Evolutionary conservation across 106 monocot genomes (phyloP).

Genomic region (Dactylorhiza incarnata): DNA sequence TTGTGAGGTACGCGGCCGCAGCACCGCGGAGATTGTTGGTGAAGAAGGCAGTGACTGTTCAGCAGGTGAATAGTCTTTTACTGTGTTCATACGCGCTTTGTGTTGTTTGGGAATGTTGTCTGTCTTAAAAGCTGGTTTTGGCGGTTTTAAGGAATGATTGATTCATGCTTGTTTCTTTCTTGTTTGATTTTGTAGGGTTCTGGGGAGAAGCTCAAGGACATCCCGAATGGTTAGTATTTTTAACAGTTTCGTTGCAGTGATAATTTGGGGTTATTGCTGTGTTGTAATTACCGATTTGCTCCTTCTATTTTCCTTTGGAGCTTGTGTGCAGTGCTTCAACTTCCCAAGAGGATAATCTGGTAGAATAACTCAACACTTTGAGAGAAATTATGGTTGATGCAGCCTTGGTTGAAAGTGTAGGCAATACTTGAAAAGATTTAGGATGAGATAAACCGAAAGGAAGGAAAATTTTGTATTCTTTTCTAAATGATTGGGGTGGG

Average conservation of each 20-base stretch:
- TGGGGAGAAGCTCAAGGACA: conserved; percentile 79
- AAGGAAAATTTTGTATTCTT: not conserved
- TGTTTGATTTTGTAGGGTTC: conserved; percentile 45
- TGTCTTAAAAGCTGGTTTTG: not conserved
- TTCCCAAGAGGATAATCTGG: too few species aligned
- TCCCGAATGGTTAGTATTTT: conserved; percentile 68
- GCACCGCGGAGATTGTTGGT: conserved; percentile 25
- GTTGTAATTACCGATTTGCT: too few species aligned
- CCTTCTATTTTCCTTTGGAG: too few species aligned
- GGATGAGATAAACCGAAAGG: too few species aligned
- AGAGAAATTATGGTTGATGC: too few species aligned
- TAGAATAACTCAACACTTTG: too few species aligned
- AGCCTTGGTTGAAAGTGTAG: too few species aligned
- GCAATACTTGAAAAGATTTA: too few species aligned
- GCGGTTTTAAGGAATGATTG: not conserved
- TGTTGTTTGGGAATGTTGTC: conserved; percentile 3
- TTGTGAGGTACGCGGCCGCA: conserved; percentile 51
- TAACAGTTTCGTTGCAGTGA: too few species aligned
- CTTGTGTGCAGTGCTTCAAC: too few species aligned
- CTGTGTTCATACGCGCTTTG: not conserved
- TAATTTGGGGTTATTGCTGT: too few species aligned
- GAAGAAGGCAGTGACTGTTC: conserved; percentile 34
- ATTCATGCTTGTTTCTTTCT: not conserved
- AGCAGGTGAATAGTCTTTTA: conserved; percentile 31
- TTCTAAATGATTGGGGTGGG: too few species aligned